Base-by-base conservation (phyloP, 352 stramenopile species). In the Phytophthora cajani region DNA sequence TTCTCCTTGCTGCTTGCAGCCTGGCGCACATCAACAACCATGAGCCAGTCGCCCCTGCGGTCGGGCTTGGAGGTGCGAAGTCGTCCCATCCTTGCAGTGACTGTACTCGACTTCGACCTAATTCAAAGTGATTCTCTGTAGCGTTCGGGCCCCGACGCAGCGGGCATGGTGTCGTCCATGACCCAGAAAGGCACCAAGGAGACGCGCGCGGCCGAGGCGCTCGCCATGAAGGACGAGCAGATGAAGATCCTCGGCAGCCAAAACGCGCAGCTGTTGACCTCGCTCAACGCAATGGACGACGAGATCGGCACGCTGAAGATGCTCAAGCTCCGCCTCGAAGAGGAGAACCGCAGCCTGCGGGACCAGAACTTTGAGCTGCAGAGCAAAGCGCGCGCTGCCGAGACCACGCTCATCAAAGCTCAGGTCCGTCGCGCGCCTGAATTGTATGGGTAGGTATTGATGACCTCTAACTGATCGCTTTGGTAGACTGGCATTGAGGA, bases 161-260 rank as follows among this genome's bases (percentile, higher is more conserved):
- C 68, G 12, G 68, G 56, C 16, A 58, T 86, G 58, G 71, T 88
- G 54, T 72, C 64, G 5, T 71, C 78, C 9, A 82, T 91, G 79
- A 65, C 70, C 23, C 74, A 82, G 61, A 92, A 93, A 58, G 85
- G 84, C 60, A 95, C 80, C 61, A 92, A 96, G 55, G 94, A 98
- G 68, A 90, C 87, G 10, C 89, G 94, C 25, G 88, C 94, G 11
- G 87, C 88, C 40, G 92, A 98, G 63, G 92, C 94, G n/a, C 82
- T 98, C 30, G 87, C 88, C 42, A 98, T 99, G 91, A 99, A 99
- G 72, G 95, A 99, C 77, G 93, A 98, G 75, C 96, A 98, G 72
- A 80, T 98, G 75, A 85, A 91, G 53, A 98, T 99, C 62, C 81
- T 98, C n/a, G 93, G 91, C 38, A 89, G 97, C 53, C 94, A 98